Evolutionary conservation across 225 moss, liverwort and hornwort species (phyloP), one percentile per base, ranked within the genome.

Genomic region (Marchantia paleacea): DNA sequence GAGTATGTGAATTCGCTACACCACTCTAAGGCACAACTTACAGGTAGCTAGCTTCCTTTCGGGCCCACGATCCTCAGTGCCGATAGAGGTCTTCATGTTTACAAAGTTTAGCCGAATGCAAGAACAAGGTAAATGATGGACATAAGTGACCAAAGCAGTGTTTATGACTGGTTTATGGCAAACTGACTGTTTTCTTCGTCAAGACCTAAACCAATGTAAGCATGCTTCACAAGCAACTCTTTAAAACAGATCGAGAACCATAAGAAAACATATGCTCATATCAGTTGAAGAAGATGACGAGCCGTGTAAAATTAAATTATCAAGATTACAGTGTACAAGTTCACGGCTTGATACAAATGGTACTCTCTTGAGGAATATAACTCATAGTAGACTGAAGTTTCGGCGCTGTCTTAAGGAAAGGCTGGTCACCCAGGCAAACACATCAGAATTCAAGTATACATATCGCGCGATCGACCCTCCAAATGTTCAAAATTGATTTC

Each of bases 1-100:
- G 12, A 67, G 3, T 19, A 89, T 69, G 73, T 93, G n/a, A 53
- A 84, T 47, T 85, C 79, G 6, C 73, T 91, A 73, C 60, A 60
- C 16, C 89, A 93, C 62, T 77, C 77, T 9, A 53, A 84, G 53
- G 60, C 52, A 12, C 55, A 53, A 79, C 18, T 72, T 78, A 58
- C 15, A 74, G 77, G 84, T 86, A 60, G 29, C 10, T 73, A 5
- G n/a, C 8, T 24, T 25, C 51, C 25, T 25, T 22, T n/a, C 47
- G 10, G 0, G 6, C 12, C 68, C 12, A 12, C 16, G 16, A 2
- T 26, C 12, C 2, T 9, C 7, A 26, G 10, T 6, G 66, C 8
- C 66, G n/a, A n/a, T n/a, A n/a, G n/a, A n/a, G n/a, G n/a, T n/a
- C n/a, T n/a, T n/a, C 11, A 39, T 49, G 9, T 49, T 39, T 30